phyloP scores from a whole-genome alignment of 163 green algal genomes.

The Chloromonas sp. region DNA sequence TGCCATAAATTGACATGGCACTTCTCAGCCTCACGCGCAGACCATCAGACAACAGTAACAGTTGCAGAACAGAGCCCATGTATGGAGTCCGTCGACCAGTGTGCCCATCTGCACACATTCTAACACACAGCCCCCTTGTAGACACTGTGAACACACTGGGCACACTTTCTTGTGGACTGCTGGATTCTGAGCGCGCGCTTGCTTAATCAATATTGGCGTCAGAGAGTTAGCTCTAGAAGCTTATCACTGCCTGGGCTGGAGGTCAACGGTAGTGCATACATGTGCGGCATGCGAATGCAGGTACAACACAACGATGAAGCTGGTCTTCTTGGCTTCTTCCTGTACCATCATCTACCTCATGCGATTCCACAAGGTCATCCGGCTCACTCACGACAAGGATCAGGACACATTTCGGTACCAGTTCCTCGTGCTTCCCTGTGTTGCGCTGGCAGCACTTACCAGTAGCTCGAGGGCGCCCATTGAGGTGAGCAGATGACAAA shows the following conservation, averaged over 20 bases:
- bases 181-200: no score
- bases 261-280: neutral
- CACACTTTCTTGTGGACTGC: neutral
- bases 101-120: neutral
- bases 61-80: no score
- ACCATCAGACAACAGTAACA: no score
- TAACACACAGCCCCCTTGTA: neutral
- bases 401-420: constrained; percentile 91
- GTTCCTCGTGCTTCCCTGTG: constrained; percentile 62
- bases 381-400: constrained; percentile 90
- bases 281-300: constrained; percentile 32
- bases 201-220: neutral
- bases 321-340: constrained; percentile 88
- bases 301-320: constrained; percentile 99
- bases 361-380: constrained; percentile 76
- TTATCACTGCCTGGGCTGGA: neutral
- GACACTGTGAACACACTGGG: neutral
- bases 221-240: constrained; percentile 1
- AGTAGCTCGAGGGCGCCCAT: constrained; percentile 64
- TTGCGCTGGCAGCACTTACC: constrained; percentile 77
- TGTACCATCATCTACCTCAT: constrained; percentile 92
- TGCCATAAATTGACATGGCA: neutral
- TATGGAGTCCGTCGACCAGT: no score
- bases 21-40: no score
- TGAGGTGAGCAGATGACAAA: constrained; percentile 53